A percentile compares a stretch with the other conserved stretches of the same genome.
These are phyloP conservation scores for Camellia lanceoleosa DNA, from an alignment of 148 eudicot genomes.

Conservation along the genomic window DNA sequence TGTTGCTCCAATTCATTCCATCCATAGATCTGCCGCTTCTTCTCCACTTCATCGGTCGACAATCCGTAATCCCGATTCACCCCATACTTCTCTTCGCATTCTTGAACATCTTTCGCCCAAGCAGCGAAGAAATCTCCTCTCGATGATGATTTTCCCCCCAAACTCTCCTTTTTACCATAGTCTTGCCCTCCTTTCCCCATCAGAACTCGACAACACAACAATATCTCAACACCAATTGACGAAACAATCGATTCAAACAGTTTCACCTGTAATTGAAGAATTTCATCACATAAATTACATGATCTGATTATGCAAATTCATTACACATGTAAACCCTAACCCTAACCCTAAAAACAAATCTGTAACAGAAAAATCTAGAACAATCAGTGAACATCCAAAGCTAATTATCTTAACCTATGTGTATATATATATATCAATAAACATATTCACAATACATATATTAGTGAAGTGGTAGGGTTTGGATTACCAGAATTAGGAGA, in stretches of 20 bases:
- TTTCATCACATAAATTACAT: background rate
- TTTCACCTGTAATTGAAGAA: background rate
- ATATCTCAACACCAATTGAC: background rate
- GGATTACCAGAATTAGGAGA: background rate
- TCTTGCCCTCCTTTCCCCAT: too few relatives aligned
- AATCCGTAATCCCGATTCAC: too few relatives aligned
- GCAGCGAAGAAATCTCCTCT: too few relatives aligned
- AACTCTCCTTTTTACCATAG: too few relatives aligned
- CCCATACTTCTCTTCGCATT: too few relatives aligned
- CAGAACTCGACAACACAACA: background rate
- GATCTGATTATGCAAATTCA: background rate
- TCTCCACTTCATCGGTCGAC: too few relatives aligned
- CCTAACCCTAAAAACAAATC: background rate
- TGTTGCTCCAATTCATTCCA: too few relatives aligned
- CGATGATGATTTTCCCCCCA: too few relatives aligned
- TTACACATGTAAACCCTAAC: background rate
- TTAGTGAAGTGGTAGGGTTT: background rate
- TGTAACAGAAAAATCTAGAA: background rate
- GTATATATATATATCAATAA: background rate
- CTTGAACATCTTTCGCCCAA: too few relatives aligned
- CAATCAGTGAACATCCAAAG: background rate
- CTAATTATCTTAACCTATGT: background rate
- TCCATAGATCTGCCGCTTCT: too few relatives aligned
- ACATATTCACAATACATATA: background rate
- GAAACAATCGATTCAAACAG: background rate